These are phyloP conservation scores for Oxyria digyna DNA, from an alignment of 148 eudicot species.

Conservation along the genomic window DNA sequence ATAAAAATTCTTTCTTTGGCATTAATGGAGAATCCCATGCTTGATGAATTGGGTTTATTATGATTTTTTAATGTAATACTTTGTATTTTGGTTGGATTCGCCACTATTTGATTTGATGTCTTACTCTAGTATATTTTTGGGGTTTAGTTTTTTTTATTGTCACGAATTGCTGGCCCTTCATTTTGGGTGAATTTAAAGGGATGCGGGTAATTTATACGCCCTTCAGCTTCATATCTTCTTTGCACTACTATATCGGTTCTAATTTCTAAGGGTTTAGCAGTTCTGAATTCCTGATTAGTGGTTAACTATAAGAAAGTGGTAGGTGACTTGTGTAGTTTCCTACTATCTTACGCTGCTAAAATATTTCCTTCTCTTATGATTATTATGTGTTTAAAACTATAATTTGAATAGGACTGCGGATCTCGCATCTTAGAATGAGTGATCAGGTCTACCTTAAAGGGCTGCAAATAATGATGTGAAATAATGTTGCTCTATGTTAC, in stretches of 20 bases:
- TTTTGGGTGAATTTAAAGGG: not conserved
- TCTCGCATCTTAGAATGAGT: conserved; percentile 5
- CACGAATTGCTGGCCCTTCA: not conserved
- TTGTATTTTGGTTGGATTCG: conserved; percentile 4
- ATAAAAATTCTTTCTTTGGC: not conserved
- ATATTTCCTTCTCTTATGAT: not conserved
- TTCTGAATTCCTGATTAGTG: not conserved
- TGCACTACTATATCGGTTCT: not conserved
- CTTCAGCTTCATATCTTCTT: not conserved
- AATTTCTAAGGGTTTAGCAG: not conserved
- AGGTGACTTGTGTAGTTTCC: conserved; percentile 1
- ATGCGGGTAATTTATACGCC: not conserved
- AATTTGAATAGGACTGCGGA: not conserved
- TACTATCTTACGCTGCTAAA: not conserved
- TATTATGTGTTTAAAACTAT: not conserved
- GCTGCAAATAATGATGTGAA: not conserved
- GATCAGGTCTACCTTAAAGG: conserved; percentile 4
- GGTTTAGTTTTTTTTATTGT: not conserved
- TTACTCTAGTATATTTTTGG: not conserved
- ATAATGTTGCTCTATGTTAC: not conserved
- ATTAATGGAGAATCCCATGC: not conserved
- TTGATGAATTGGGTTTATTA: conserved; percentile 1
- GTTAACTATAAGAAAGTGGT: not conserved
- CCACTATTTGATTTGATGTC: conserved; percentile 2
- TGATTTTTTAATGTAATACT: not conserved